Evolutionary conservation across 2,329 filamentous ascomycete genomes (phyloP).

Genomic region (Penicillium sp.): DNA sequence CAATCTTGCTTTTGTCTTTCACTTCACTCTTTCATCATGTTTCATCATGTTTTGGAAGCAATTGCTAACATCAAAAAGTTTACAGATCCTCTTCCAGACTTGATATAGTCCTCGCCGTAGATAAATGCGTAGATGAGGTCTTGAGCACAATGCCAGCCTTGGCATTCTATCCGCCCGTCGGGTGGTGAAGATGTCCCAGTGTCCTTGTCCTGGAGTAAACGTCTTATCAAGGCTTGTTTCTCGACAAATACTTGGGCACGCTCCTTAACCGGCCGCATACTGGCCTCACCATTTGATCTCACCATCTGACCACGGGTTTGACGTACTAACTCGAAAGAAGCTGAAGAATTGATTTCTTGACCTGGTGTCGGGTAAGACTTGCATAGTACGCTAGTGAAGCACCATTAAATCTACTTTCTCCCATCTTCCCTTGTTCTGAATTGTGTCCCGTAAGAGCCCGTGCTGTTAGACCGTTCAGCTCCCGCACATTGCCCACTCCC

Average conservation of each 20-base stretch:
- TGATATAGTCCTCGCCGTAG: not conserved
- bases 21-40: not conserved
- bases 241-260: not conserved
- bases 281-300: not conserved
- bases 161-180: not conserved
- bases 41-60: constrained; percentile 14
- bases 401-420: not conserved
- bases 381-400: not conserved
- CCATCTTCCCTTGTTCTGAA: not conserved
- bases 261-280: not conserved
- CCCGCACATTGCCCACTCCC: too few species aligned
- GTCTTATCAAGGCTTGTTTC: not conserved
- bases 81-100: constrained; percentile 6
- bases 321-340: not conserved
- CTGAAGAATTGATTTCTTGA: not conserved
- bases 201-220: not conserved
- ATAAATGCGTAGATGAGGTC: not conserved
- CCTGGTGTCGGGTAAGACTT: not conserved
- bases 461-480: not conserved
- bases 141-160: not conserved
- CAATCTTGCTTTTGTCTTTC: constrained; percentile 9
- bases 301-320: not conserved
- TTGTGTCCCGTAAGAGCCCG: not conserved
- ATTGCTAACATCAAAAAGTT: constrained; percentile 23
- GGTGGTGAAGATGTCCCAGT: not conserved